Conservation (phyloP, 1,284 basidiomycete species). For the Puccinia brachypodii region DNA sequence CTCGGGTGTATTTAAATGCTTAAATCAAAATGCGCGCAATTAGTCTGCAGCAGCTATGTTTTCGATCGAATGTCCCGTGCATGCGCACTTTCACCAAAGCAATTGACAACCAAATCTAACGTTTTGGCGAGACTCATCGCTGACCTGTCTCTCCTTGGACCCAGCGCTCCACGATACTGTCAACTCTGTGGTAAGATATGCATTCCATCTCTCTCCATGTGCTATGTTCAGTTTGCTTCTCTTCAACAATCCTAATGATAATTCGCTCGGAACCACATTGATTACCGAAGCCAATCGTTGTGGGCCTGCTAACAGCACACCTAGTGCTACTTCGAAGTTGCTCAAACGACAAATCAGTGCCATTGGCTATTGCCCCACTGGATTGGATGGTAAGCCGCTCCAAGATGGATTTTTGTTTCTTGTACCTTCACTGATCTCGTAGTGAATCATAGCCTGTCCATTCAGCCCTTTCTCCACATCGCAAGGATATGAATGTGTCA, state of each 20-base stretch:
- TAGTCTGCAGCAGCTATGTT: slow-evolving; percentile 14
- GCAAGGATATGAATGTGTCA: slow-evolving; percentile 35
- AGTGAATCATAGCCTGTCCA: slow-evolving; percentile 11
- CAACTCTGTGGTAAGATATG: slow-evolving; percentile 28
- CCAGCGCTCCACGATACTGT: slow-evolving; percentile 16
- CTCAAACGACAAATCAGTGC: slow-evolving; percentile 8
- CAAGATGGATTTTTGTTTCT: background rate
- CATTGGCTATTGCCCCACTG: slow-evolving; percentile 26
- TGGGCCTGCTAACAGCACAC: background rate
- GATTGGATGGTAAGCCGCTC: slow-evolving; percentile 15
- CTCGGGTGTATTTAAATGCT: background rate
- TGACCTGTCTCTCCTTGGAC: slow-evolving; percentile 21
- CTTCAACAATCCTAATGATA: background rate
- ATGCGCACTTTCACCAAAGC: slow-evolving; percentile 34
- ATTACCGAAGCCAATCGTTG: background rate
- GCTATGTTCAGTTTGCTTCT: background rate
- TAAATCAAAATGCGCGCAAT: background rate
- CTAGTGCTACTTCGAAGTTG: background rate
- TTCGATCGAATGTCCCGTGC: slow-evolving; percentile 22
- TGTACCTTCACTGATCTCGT: background rate
- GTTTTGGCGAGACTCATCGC: slow-evolving; percentile 21
- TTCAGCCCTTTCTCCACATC: slow-evolving; percentile 36
- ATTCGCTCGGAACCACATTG: background rate
- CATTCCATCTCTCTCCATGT: background rate
- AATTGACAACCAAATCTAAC: slow-evolving; percentile 17